phyloP scores from a whole-genome alignment of 805 yeast genomes.

The Cyberlindnera euphorbiiphila region DNA sequence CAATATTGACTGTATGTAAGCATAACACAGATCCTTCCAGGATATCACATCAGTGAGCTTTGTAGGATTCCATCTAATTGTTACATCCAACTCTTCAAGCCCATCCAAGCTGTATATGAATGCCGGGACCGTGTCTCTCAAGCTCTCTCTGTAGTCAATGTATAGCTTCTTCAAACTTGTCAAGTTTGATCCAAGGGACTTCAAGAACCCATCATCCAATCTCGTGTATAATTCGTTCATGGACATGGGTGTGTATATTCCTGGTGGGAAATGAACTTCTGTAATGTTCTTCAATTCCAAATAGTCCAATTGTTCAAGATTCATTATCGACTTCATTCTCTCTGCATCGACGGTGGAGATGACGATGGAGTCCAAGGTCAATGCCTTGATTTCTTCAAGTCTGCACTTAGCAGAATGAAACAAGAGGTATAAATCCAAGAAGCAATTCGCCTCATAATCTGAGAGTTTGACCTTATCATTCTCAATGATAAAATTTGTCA shows the following conservation, averaged over 20 bases:
- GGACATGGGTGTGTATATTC: conserved; percentile 12
- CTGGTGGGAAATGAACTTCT: conserved; percentile 31
- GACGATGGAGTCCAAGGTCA: conserved; percentile 19
- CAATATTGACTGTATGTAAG: conserved; percentile 20
- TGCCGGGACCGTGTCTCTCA: conserved; percentile 37
- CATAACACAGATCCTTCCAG: conserved; percentile 23
- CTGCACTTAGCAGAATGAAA: conserved; percentile 7
- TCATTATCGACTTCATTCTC: conserved; percentile 9
- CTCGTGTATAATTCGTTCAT: conserved; percentile 14
- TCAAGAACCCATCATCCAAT: conserved; percentile 28
- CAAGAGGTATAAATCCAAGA: conserved; percentile 10
- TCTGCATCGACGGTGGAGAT: conserved; percentile 17
- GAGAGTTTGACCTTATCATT: conserved; percentile 13
- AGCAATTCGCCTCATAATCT: conserved; percentile 19
- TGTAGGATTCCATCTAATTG: conserved; percentile 38
- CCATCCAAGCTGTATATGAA: conserved; percentile 29
- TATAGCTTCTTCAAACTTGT: conserved; percentile 28
- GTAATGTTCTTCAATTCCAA: conserved; percentile 35
- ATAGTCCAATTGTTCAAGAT: conserved; percentile 20
- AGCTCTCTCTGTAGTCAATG: conserved; percentile 40
- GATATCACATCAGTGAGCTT: conserved; percentile 24
- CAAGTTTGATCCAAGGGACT: conserved; percentile 27
- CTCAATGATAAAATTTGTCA: conserved; percentile 20
- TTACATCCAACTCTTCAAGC: conserved; percentile 37
- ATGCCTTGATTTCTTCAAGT: conserved; percentile 7